phyloP scores from a whole-genome alignment of 305 asterid species.

The Rubia balearica region DNA sequence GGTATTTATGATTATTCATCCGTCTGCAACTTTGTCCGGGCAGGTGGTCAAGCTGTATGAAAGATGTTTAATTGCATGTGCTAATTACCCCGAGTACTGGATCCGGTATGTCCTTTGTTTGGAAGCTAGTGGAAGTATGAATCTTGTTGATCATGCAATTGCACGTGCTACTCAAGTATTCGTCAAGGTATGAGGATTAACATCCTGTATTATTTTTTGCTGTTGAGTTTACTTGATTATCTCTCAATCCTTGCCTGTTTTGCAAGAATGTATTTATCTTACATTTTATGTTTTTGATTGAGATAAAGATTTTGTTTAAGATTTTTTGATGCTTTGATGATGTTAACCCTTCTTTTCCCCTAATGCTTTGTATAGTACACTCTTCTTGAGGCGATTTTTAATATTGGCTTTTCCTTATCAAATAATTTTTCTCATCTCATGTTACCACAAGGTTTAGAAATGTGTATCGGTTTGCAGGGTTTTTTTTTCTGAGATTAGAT shows the following conservation, averaged over 20 bases:
- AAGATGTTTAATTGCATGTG: slow-evolving; percentile 92
- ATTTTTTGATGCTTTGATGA: background rate
- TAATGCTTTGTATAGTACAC: background rate
- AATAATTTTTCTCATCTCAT: background rate
- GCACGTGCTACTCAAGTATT: slow-evolving; percentile 91
- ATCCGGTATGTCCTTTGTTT: slow-evolving; percentile 73
- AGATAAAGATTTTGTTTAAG: background rate
- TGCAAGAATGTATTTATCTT: background rate
- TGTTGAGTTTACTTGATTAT: background rate
- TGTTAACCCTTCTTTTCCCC: background rate
- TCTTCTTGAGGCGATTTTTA: background rate
- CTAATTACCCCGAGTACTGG: slow-evolving; percentile 95
- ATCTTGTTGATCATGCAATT: slow-evolving; percentile 87
- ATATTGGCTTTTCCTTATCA: background rate
- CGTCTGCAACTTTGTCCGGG: slow-evolving; percentile 23
- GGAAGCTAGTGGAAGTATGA: slow-evolving; percentile 84
- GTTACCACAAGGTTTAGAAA: background rate
- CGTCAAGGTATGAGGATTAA: slow-evolving; percentile 57
- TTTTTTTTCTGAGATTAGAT: background rate
- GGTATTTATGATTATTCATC: slow-evolving; percentile 22
- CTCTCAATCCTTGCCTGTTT: background rate
- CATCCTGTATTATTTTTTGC: background rate
- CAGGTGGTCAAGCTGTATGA: slow-evolving; percentile 95
- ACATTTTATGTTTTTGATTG: background rate
- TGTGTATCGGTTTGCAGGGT: background rate